These are phyloP conservation scores for Ploettnerulaceae sp. DNA, from an alignment of 2,329 filamentous ascomycete species.

Conservation along the genomic window DNA sequence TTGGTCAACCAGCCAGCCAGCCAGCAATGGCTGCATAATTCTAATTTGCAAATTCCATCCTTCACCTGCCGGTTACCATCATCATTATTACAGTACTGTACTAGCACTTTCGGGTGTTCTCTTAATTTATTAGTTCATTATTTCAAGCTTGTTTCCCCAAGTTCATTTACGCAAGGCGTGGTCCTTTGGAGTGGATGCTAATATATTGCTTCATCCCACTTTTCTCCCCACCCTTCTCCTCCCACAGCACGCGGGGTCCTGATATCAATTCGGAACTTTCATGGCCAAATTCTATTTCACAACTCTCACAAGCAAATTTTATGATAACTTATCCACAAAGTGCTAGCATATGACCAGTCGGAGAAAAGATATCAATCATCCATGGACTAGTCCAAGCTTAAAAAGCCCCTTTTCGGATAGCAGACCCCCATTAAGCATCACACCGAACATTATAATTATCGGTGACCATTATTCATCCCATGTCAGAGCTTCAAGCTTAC, in stretches of 20 bases:
- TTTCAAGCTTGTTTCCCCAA: conserved; percentile 4
- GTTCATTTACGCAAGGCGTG: conserved; percentile 3
- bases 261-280: background rate
- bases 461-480: no score
- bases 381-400: conserved; percentile 1
- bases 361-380: background rate
- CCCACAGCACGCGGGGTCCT: background rate
- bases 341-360: background rate
- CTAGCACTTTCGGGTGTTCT: background rate
- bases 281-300: background rate
- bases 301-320: background rate
- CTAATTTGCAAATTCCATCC: background rate
- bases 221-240: background rate
- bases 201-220: background rate
- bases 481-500: background rate
- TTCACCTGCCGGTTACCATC: background rate
- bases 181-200: background rate
- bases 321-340: background rate
- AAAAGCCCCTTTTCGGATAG: background rate
- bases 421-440: background rate
- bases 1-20: background rate
- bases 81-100: conserved; percentile 6
- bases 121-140: no score
- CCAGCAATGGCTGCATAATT: background rate
- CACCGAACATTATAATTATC: background rate